Percentiles rank a stretch among this genome's conserved stretches.
phyloP scores from a whole-genome alignment of 352 stramenopile species.

The Hyphochytrium catenoides region DNA sequence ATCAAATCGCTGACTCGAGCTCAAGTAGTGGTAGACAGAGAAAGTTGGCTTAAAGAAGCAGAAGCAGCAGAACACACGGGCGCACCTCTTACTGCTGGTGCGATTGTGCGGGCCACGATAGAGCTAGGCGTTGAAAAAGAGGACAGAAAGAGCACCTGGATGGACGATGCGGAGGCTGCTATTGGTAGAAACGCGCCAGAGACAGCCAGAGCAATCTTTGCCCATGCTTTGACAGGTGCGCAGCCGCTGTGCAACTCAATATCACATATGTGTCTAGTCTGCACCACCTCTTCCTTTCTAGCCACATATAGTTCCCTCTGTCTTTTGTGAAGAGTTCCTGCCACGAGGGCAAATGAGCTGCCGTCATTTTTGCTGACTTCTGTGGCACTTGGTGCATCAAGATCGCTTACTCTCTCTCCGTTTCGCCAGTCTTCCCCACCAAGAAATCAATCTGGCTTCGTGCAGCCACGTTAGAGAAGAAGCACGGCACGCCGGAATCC shows the following conservation, averaged over 20 bases:
- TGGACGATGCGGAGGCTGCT: slow-evolving; percentile 84
- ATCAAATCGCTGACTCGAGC: slow-evolving; percentile 66
- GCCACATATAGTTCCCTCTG: too few relatives aligned
- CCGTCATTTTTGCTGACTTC: too few relatives aligned
- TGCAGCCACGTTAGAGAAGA: slow-evolving; percentile 86
- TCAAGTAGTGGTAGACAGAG: slow-evolving; percentile 74
- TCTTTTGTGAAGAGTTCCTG: too few relatives aligned
- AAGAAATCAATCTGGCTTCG: slow-evolving; percentile 90
- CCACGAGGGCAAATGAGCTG: too few relatives aligned
- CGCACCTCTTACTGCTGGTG: slow-evolving; percentile 72
- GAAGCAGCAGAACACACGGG: slow-evolving; percentile 72
- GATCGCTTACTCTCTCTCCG: too few relatives aligned
- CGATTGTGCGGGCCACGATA: slow-evolving; percentile 80
- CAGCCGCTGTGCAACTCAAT: slow-evolving; percentile 31
- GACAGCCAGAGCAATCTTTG: slow-evolving; percentile 83
- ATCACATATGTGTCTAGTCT: slow-evolving; percentile 2
- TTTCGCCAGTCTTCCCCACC: slow-evolving; percentile 41
- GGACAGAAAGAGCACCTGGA: slow-evolving; percentile 87
- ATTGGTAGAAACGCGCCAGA: slow-evolving; percentile 50
- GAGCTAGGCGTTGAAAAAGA: slow-evolving; percentile 83
- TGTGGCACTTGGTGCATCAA: too few relatives aligned
- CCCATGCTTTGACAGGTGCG: slow-evolving; percentile 66
- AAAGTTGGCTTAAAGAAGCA: slow-evolving; percentile 89
- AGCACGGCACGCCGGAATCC: slow-evolving; percentile 53
- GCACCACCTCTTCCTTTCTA: too few relatives aligned